Base-by-base conservation (phyloP, 164 flowering plant genomes). In the Paratinospora sagittata region DNA sequence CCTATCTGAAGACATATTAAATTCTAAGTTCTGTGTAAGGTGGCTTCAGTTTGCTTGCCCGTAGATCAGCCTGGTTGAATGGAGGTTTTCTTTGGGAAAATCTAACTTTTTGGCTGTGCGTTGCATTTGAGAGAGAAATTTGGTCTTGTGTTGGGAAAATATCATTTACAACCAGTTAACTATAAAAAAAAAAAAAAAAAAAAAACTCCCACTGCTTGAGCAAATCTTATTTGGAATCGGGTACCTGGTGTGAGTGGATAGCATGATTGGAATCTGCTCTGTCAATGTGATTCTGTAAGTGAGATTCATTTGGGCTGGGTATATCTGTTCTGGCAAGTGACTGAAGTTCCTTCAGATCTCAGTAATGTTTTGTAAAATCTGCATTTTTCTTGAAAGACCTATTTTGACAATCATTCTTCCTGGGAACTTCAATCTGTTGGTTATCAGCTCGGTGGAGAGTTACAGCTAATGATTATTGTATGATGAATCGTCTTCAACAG, bases 281-380 rank as follows among this genome's bases (percentile, higher is more conserved):
- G 61, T 41, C 61, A 67, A 47, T 52, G 57, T 71, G 75, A 76
- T 66, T 71, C 45, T 43, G 63, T 17, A 41, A 65, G 36, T 47
- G 66, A 30, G 65, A 36, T 68, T 70, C 58, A 66, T 72, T 78
- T 79, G 69, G 67, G 23, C 60, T 63, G 87, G 88, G 82, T 78
- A 83, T 82, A 87, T 88, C 91, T 87, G 86, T 88, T 88, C 86
- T 85, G 87, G 90, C 86, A 84, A 80, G 37, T 34, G 24, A 61
- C 12, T 27, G 26, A 41, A 52, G 14, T 5, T 78, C 67, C 70
- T 49, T 75, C 61, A 37, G 30, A 62, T 68, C 10, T 36, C 13
- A 6, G 16, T 6, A 16, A 2, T 16, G 21, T 52, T 14, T 16
- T 21, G 3, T 14, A 49, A 19, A 12, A 19, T 0, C 57, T 49